Evolutionary conservation across 169 alveolate genomes (phyloP), one percentile per base, ranked within the genome.

Genomic region (Besnoitia besnoiti): DNA sequence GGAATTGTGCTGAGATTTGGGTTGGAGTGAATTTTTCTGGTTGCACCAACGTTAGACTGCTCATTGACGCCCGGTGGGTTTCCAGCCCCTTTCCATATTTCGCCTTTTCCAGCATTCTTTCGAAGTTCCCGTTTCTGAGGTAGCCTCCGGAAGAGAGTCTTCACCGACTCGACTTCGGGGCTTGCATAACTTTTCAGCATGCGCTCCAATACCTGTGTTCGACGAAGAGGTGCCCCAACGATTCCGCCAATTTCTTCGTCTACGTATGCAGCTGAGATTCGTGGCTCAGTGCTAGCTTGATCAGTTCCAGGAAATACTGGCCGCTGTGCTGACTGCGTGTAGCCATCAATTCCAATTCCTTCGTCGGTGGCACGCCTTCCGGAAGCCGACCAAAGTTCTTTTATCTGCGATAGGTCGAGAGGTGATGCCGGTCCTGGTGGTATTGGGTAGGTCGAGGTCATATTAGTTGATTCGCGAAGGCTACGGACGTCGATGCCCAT

Each of bases 121-220:
- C 82, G 82, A 1, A 73, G 82, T 19, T 51, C 10, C 47, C 50
- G 35, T 44, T 19, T 44, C 61, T 37, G 49, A 19, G 87, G 87
- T 16, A 19, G 49, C 59, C 87, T 37, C 49, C 87, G 49, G 87
- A 77, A 77, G n/a, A 77, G 40, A 30, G 87, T 40, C 33, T 37
- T 77, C 59, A 77, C 87, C 33, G 87, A 77, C 30, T 77, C 87
- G 61, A 77, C 59, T 77, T 42, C 61, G 4, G 49, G 87, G 37
- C 44, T 35, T 3, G 87, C 87, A 42, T 7, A 77, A 35, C 61
- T 37, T 27, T 77, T 42, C 35, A 77, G 39, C 87, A 77, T 77
- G 16, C 59, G 87, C 16, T 42, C 59, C 40, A 77, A 27, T 0
- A 77, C 87, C 16, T 44, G 87, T 39, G 40, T 5, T 2, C 87